Base-by-base conservation (phyloP, 805 yeast genomes). In the Ogataea chonburiensis region DNA sequence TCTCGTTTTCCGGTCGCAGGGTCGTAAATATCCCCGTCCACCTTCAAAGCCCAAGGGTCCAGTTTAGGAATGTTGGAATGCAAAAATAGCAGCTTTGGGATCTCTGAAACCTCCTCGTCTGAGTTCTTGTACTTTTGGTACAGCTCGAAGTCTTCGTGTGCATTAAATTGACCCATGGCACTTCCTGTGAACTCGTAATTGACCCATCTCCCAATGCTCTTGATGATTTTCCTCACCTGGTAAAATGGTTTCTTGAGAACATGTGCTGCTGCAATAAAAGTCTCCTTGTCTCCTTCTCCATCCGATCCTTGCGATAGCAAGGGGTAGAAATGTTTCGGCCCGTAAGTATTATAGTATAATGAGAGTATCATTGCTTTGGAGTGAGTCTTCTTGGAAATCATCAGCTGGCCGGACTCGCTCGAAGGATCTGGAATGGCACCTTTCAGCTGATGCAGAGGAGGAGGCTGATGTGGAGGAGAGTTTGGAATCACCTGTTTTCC, bases 81-180 rank as follows among this genome's bases (percentile, higher is more conserved):
- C 33, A 79, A 71, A 48, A 81, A 80, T 40, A 78, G 48, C 12
- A 63, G 52, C 24, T 51, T 50, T 29, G 69, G 67, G n/a, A 34
- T 24, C 21, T 52, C 60, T 3, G 34, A 24, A 13, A 55, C 52
- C 3, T 38, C 36, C 2, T 42, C 49, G 3, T 31, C 30, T 3
- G 28, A 15, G 3, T 50, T 43, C 21, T 46, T 37, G 28, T 62
- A 64, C 17, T 49, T 52, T 20, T 44, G 30, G 40, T 51, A 52
- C 11, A 63, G 40, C 31, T 54, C 50, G 36, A 64, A 76, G 56
- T 85, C 94, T 28, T 71, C 71, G n/a, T 68, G 57, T 3, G 89
- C 86, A 52, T 81, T 77, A 43, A 67, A 75, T 57, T 86, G 95
- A 5, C 82, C 80, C 87, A 85, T 85, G 3, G 84, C 86, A 7